These are phyloP conservation scores for Pichia sp. DNA, from an alignment of 1,139 yeast genomes.

Conservation along the genomic window DNA sequence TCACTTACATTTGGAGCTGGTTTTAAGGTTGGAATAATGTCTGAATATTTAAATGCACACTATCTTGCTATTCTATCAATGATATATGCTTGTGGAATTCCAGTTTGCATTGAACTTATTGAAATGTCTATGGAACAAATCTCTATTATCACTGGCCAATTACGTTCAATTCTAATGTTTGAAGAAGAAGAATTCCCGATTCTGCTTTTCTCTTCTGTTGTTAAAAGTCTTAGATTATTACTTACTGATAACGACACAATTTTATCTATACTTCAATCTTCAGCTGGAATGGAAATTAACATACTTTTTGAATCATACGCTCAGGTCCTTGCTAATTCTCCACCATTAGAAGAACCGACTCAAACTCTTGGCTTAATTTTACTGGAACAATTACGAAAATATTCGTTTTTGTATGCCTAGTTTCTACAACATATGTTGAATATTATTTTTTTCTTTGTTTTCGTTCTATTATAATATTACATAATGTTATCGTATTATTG, in stretches of 20 bases:
- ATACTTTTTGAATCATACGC: conserved; percentile 5
- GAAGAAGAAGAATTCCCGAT: conserved; percentile 5
- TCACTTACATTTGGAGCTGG: conserved; percentile 24
- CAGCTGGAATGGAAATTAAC: conserved; percentile 4
- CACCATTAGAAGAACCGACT: conserved; percentile 6
- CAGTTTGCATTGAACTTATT: conserved; percentile 41
- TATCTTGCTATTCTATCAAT: conserved; percentile 53
- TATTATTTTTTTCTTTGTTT: neutral
- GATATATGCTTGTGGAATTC: conserved; percentile 52
- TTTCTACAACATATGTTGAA: neutral
- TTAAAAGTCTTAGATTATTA: conserved; percentile 6
- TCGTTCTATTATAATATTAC: too few relatives aligned
- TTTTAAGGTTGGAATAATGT: conserved; percentile 48
- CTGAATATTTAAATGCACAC: conserved; percentile 51
- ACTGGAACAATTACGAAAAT: conserved; percentile 4
- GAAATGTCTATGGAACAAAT: conserved; percentile 57
- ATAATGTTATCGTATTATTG: too few relatives aligned
- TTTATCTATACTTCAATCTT: conserved; percentile 4
- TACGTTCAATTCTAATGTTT: conserved; percentile 6
- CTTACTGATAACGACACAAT: conserved; percentile 11
- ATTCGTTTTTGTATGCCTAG: neutral
- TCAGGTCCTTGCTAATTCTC: conserved; percentile 1
- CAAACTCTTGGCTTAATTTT: neutral
- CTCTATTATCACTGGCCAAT: conserved; percentile 27
- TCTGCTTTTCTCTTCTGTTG: conserved; percentile 7